Evolutionary conservation across 78 protist species (phyloP).

Genomic region (Guillardia theta): DNA sequence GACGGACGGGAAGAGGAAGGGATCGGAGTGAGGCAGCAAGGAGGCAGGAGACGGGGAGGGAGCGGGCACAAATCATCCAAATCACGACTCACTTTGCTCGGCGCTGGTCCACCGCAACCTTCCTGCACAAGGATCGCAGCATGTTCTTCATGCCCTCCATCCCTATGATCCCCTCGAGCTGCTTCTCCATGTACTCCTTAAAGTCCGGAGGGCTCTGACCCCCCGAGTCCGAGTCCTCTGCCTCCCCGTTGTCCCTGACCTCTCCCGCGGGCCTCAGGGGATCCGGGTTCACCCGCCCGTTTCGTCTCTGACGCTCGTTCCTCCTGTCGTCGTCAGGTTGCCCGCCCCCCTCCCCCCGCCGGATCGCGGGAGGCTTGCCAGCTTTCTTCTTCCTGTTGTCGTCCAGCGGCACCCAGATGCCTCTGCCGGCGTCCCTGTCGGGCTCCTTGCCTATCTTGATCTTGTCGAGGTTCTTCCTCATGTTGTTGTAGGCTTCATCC

Average conservation of each 20-base stretch:
- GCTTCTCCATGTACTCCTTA: background rate
- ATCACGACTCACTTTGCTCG: background rate
- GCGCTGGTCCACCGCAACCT: background rate
- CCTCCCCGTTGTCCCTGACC: background rate
- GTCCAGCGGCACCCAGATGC: background rate
- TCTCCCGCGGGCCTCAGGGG: too few relatives aligned
- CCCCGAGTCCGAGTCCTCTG: background rate
- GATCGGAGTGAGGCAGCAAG: background rate
- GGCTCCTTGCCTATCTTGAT: background rate
- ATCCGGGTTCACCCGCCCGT: too few relatives aligned
- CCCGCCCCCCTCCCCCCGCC: background rate
- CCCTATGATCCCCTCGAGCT: slow-evolving; percentile 9
- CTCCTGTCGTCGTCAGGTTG: background rate
- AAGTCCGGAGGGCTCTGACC: background rate
- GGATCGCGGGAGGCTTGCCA: background rate
- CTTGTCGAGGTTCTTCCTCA: background rate
- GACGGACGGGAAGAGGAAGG: background rate
- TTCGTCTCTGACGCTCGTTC: too few relatives aligned
- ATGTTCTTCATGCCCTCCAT: slow-evolving; percentile 41
- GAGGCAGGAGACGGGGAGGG: background rate
- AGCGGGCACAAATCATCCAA: background rate
- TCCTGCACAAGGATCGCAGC: slow-evolving; percentile 8
- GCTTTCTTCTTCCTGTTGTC: background rate
- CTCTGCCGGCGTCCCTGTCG: background rate
- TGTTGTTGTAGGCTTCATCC: background rate